Conservation (phyloP, 202 grass and related monocot species). For the Schoenoplectus triqueter region DNA sequence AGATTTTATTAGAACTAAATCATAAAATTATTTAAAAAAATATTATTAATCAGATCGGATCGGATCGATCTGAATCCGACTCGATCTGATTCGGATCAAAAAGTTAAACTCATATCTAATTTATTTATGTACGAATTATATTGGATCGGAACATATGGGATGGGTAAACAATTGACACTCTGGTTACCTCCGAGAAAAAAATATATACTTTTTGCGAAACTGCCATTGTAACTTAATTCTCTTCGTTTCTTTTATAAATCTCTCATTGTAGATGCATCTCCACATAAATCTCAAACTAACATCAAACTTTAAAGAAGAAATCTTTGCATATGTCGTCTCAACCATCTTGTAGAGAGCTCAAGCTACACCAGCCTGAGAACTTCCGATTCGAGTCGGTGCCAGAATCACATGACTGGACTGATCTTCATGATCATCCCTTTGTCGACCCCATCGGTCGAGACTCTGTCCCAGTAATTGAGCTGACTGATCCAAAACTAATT, state of each 20-base stretch:
- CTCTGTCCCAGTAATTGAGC: conserved; percentile 70
- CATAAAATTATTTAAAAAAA: too few relatives aligned
- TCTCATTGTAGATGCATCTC: conserved; percentile 2
- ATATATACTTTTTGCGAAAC: too few relatives aligned
- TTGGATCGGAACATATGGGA: too few relatives aligned
- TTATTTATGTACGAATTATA: too few relatives aligned
- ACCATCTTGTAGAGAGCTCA: neutral
- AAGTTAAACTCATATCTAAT: too few relatives aligned
- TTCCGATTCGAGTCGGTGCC: conserved; percentile 71
- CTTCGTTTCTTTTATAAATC: neutral
- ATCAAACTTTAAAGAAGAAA: neutral
- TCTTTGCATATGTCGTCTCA: neutral
- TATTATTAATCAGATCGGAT: too few relatives aligned
- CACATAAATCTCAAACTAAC: neutral
- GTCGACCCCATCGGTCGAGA: conserved; percentile 41
- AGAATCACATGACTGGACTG: conserved; percentile 74
- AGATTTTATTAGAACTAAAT: too few relatives aligned
- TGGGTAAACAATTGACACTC: too few relatives aligned
- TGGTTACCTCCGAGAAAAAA: too few relatives aligned
- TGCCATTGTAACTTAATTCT: too few relatives aligned
- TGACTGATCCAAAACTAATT: conserved; percentile 20
- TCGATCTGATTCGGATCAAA: too few relatives aligned
- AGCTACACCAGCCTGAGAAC: conserved; percentile 37
- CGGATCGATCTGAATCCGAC: too few relatives aligned
- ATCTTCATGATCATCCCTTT: conserved; percentile 61